These are phyloP conservation scores for Ampelomyces quisqualis DNA, from an alignment of 2,329 filamentous ascomycete species.

Conservation along the genomic window DNA sequence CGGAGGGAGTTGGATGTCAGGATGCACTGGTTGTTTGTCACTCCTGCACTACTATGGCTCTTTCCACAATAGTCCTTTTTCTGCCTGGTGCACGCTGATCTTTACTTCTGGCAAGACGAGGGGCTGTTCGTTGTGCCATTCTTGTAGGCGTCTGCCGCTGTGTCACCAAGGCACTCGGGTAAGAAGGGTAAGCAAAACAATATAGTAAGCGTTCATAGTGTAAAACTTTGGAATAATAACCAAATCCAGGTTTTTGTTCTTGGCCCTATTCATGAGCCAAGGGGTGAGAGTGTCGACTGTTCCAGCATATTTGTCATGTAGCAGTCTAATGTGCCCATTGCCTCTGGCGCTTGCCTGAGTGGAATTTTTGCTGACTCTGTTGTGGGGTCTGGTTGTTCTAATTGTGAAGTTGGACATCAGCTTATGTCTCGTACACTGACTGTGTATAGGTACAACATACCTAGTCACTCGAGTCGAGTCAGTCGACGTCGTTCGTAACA, in stretches of 20 bases:
- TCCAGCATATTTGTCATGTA: constrained; percentile 40
- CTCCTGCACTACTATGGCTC: too few relatives aligned
- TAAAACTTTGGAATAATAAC: constrained; percentile 39
- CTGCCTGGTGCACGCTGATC: not conserved
- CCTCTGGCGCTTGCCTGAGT: constrained; percentile 34
- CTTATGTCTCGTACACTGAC: too few relatives aligned
- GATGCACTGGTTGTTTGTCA: too few relatives aligned
- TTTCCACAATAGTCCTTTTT: too few relatives aligned
- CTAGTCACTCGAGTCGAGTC: too few relatives aligned
- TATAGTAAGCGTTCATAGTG: not conserved
- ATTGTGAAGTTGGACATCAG: too few relatives aligned
- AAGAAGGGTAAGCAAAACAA: not conserved
- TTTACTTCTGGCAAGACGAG: constrained; percentile 1
- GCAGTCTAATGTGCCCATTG: constrained; percentile 40
- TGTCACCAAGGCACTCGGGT: constrained; percentile 7
- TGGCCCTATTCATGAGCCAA: constrained; percentile 43
- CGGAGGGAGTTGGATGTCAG: too few relatives aligned
- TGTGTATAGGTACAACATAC: too few relatives aligned
- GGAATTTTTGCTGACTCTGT: constrained; percentile 39
- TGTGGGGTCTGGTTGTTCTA: constrained; percentile 37
- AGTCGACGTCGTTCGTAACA: constrained; percentile 38
- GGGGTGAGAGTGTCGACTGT: constrained; percentile 40
- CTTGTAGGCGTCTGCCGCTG: constrained; percentile 2
- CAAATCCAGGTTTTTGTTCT: constrained; percentile 39
- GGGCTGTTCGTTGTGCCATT: constrained; percentile 3